Conservation (phyloP, 2,329 filamentous ascomycete genomes). For the Knufia petricola region DNA sequence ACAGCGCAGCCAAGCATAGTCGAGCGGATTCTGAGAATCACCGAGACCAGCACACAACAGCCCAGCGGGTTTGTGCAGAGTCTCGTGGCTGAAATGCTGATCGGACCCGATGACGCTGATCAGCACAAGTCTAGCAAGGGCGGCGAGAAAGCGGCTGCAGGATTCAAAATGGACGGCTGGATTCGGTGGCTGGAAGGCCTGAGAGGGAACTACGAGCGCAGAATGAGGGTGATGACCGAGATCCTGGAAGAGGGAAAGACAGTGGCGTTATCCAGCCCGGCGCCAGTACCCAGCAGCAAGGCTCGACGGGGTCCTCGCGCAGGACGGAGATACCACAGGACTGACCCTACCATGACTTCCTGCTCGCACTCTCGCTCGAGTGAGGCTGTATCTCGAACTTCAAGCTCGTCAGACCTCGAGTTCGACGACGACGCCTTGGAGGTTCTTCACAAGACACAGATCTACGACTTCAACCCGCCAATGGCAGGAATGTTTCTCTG, state of each 20-base stretch:
- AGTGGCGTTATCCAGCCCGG: slow-evolving; percentile 38
- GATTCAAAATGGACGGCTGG: slow-evolving; percentile 79
- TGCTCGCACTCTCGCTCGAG: neutral
- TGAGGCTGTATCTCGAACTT: neutral
- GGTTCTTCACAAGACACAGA: slow-evolving; percentile 61
- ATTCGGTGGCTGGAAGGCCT: slow-evolving; percentile 83
- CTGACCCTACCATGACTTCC: neutral
- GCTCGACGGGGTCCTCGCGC: slow-evolving; percentile 23
- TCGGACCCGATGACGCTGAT: slow-evolving; percentile 52
- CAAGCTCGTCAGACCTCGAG: slow-evolving; percentile 15
- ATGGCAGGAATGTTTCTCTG: slow-evolving; percentile 89
- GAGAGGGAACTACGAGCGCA: slow-evolving; percentile 70
- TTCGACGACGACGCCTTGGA: slow-evolving; percentile 49
- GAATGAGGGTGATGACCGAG: slow-evolving; percentile 71
- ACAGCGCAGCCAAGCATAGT: slow-evolving; percentile 71
- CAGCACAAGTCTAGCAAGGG: slow-evolving; percentile 38
- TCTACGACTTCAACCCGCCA: slow-evolving; percentile 71
- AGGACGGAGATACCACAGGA: slow-evolving; percentile 26
- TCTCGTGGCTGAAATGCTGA: slow-evolving; percentile 66
- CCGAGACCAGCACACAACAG: slow-evolving; percentile 69
- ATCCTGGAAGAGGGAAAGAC: slow-evolving; percentile 60
- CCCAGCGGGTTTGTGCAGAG: slow-evolving; percentile 84
- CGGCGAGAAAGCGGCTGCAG: slow-evolving; percentile 42
- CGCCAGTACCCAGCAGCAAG: slow-evolving; percentile 44
- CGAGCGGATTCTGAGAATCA: slow-evolving; percentile 63